Conservation (phyloP, 257 asterid genomes). For the Linaria vulgaris region DNA sequence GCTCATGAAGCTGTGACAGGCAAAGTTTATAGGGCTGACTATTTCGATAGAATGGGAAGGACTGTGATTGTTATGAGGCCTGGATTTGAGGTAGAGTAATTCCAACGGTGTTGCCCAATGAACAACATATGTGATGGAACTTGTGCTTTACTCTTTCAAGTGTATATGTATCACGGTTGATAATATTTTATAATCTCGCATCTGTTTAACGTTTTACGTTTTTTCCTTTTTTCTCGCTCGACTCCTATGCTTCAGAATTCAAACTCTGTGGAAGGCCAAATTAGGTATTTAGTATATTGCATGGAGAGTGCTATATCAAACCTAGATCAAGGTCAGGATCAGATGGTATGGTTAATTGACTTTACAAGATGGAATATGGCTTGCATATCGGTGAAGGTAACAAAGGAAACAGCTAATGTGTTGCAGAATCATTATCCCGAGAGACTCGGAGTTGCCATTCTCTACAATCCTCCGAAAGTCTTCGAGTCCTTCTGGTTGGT, state of each 20-base stretch:
- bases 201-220: background rate
- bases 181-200: background rate
- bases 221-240: background rate
- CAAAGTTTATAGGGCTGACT: constrained; percentile 56
- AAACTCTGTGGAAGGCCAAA: constrained; percentile 47
- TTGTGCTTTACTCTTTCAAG: background rate
- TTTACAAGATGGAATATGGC: constrained; percentile 56
- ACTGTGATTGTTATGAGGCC: constrained; percentile 66
- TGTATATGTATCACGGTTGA: background rate
- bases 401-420: constrained; percentile 55
- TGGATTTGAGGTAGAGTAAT: constrained; percentile 45
- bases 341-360: constrained; percentile 72
- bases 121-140: background rate
- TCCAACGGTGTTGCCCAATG: background rate
- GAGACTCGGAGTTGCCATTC: constrained; percentile 62
- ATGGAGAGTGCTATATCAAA: constrained; percentile 59
- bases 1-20: constrained; percentile 59
- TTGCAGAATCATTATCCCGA: constrained; percentile 68
- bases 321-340: constrained; percentile 48
- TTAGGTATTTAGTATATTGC: constrained; percentile 57
- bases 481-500: constrained; percentile 79
- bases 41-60: constrained; percentile 51
- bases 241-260: constrained; percentile 39
- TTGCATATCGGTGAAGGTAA: constrained; percentile 49
- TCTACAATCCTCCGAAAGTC: constrained; percentile 67